A percentile compares a stretch with the other conserved stretches of the same genome.
Conservation (phyloP, 768 basidiomycete species). For the Harrya chromipes region DNA sequence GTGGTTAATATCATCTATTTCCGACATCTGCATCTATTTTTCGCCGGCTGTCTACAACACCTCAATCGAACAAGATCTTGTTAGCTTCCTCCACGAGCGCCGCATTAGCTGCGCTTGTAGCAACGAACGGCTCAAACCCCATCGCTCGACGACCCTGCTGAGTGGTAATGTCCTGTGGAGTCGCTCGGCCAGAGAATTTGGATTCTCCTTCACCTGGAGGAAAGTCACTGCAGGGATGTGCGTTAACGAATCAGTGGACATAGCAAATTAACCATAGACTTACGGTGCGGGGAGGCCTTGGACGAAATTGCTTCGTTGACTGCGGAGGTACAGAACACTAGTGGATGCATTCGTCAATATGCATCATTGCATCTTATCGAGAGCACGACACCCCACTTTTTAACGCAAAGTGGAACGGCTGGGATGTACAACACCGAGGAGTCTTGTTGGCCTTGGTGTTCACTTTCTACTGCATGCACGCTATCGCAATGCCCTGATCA, state of each 20-base stretch:
- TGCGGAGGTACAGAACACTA: slow-evolving; percentile 49
- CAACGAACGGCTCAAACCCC: slow-evolving; percentile 41
- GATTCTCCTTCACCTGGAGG: slow-evolving; percentile 53
- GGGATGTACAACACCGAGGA: slow-evolving; percentile 59
- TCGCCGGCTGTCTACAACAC: not conserved
- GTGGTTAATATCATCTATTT: not conserved
- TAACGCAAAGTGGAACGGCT: slow-evolving; percentile 47
- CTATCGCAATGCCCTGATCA: slow-evolving; percentile 50
- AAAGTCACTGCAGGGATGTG: slow-evolving; percentile 39
- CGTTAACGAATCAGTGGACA: not conserved
- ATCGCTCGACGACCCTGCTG: slow-evolving; percentile 38
- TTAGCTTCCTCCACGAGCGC: slow-evolving; percentile 29
- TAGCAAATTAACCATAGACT: slow-evolving; percentile 2
- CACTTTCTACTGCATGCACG: slow-evolving; percentile 52
- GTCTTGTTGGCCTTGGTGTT: slow-evolving; percentile 45
- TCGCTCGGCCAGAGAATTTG: slow-evolving; percentile 38
- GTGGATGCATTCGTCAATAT: not conserved
- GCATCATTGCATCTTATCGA: not conserved
- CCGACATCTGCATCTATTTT: not conserved
- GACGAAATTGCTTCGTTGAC: slow-evolving; percentile 45
- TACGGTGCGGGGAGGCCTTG: slow-evolving; percentile 51
- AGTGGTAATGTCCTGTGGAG: slow-evolving; percentile 31
- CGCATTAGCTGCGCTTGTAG: slow-evolving; percentile 7
- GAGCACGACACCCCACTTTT: slow-evolving; percentile 37
- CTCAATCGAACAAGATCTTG: slow-evolving; percentile 19